These are phyloP conservation scores for Plasmopara viticola DNA, from an alignment of 352 stramenopile species.

Conservation along the genomic window DNA sequence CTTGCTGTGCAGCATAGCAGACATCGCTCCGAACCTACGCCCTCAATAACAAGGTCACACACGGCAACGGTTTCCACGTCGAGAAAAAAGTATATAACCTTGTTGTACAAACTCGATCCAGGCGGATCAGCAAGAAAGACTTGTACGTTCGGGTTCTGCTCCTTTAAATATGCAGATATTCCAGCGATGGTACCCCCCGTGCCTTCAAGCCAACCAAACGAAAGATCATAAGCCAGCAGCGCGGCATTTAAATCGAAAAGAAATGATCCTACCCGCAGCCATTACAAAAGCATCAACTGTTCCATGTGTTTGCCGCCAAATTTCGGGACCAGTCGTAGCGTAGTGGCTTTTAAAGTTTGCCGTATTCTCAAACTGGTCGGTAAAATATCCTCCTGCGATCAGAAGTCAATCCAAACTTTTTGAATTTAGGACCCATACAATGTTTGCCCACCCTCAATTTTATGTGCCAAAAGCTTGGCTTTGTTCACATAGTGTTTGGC, in stretches of 20 bases:
- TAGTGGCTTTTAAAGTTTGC: slow-evolving; percentile 95
- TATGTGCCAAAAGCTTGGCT: slow-evolving; percentile 77
- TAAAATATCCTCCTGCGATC: slow-evolving; percentile 86
- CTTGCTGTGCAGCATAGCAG: slow-evolving; percentile 93
- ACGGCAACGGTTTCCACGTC: neutral
- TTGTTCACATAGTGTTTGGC: slow-evolving; percentile 98
- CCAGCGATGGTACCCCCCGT: slow-evolving; percentile 97
- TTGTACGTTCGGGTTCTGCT: slow-evolving; percentile 75
- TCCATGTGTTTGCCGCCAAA: slow-evolving; percentile 90
- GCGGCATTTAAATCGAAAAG: neutral
- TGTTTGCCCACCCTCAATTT: slow-evolving; percentile 54
- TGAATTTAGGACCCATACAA: neutral
- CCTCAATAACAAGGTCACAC: neutral
- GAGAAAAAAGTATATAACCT: slow-evolving; percentile 33
- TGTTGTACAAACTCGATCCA: slow-evolving; percentile 95
- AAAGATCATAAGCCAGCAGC: neutral
- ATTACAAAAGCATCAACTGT: slow-evolving; percentile 96
- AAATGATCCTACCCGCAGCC: slow-evolving; percentile 78
- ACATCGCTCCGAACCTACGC: slow-evolving; percentile 88
- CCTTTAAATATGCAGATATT: slow-evolving; percentile 91
- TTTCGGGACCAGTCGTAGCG: slow-evolving; percentile 92
- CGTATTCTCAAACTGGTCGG: slow-evolving; percentile 98
- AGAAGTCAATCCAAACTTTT: neutral
- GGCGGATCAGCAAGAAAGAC: slow-evolving; percentile 96
- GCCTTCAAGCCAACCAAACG: slow-evolving; percentile 26